Evolutionary conservation across 495 filamentous ascomycete genomes (phyloP).

Genomic region (Tuber indicum): DNA sequence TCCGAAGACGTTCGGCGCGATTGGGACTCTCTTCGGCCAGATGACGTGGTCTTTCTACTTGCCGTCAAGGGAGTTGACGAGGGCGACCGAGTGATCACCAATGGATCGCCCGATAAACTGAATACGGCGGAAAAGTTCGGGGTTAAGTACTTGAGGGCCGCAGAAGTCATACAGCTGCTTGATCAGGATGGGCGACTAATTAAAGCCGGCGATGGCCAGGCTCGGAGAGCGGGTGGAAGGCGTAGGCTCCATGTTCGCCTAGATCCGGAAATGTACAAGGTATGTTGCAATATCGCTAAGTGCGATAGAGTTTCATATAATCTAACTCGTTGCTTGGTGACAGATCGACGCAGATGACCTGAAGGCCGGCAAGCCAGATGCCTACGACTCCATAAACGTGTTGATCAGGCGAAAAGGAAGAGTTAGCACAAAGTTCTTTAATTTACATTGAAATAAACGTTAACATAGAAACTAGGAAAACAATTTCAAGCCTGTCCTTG

Average conservation of each 20-base stretch:
- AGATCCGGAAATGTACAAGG: slow-evolving; percentile 70
- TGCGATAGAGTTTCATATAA: slow-evolving; percentile 7
- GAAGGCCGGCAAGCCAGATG: slow-evolving; percentile 59
- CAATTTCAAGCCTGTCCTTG: slow-evolving; percentile 91
- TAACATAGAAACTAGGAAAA: slow-evolving; percentile 56
- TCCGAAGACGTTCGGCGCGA: slow-evolving; percentile 68
- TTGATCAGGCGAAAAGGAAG: slow-evolving; percentile 74
- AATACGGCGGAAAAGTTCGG: slow-evolving; percentile 56
- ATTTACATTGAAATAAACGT: slow-evolving; percentile 3
- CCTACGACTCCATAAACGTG: slow-evolving; percentile 83
- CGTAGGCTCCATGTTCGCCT: slow-evolving; percentile 73
- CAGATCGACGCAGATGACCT: slow-evolving; percentile 59
- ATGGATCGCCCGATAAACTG: slow-evolving; percentile 49
- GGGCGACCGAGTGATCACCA: slow-evolving; percentile 48
- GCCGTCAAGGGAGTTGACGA: slow-evolving; percentile 58
- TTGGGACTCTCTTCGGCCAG: slow-evolving; percentile 83
- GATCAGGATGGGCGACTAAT: slow-evolving; percentile 80
- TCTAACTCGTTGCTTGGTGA: slow-evolving; percentile 17
- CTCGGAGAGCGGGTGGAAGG: slow-evolving; percentile 53
- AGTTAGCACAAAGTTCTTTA: slow-evolving; percentile 11
- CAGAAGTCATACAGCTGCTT: slow-evolving; percentile 78
- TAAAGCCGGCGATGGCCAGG: slow-evolving; percentile 46
- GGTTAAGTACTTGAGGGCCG: slow-evolving; percentile 67
- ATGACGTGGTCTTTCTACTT: slow-evolving; percentile 85
- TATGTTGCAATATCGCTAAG: slow-evolving; percentile 16